These are phyloP conservation scores for Xylaria intraflava DNA, from an alignment of 495 filamentous ascomycete genomes.

Conservation along the genomic window DNA sequence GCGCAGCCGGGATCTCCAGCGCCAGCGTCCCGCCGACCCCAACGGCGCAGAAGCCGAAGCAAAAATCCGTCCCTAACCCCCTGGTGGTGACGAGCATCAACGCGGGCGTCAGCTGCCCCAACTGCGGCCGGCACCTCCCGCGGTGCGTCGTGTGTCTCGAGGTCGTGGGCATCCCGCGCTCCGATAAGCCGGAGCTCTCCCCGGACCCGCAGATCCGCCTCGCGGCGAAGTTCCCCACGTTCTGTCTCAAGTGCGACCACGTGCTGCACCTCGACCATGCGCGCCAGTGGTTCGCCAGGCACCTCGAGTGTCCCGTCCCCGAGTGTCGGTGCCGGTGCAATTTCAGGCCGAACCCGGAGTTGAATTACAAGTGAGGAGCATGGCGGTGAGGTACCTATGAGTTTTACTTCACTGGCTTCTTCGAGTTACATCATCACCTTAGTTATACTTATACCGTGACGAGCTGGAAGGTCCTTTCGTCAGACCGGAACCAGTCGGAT, in stretches of 20 bases:
- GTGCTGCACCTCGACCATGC: conserved; percentile 87
- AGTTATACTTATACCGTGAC: too few relatives aligned
- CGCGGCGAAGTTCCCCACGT: conserved; percentile 55
- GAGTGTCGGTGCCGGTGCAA: conserved; percentile 84
- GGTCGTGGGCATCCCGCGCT: conserved; percentile 73
- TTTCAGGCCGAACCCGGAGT: conserved; percentile 41
- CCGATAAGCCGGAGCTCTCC: conserved; percentile 50
- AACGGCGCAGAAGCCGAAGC: conserved; percentile 11
- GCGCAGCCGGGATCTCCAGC: conserved; percentile 8
- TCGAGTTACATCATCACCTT: too few relatives aligned
- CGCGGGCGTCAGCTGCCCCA: conserved; percentile 63
- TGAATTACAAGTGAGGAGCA: conserved; percentile 36
- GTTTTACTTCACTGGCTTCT: background rate
- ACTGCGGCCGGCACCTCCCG: conserved; percentile 80
- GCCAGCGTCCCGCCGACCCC: conserved; percentile 9
- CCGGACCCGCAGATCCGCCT: conserved; percentile 43
- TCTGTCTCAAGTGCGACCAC: conserved; percentile 86
- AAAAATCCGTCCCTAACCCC: conserved; percentile 26
- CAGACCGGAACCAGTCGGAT: too few relatives aligned
- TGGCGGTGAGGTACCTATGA: background rate
- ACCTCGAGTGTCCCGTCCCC: conserved; percentile 78
- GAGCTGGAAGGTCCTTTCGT: too few relatives aligned
- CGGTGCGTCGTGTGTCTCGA: conserved; percentile 84
- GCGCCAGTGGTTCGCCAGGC: conserved; percentile 74
- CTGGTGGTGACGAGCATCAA: conserved; percentile 41